A percentile compares a stretch with the other conserved stretches of the same genome.
These are phyloP conservation scores for Trichosanthes truncata DNA, from an alignment of 306 rosid genomes.

Conservation along the genomic window DNA sequence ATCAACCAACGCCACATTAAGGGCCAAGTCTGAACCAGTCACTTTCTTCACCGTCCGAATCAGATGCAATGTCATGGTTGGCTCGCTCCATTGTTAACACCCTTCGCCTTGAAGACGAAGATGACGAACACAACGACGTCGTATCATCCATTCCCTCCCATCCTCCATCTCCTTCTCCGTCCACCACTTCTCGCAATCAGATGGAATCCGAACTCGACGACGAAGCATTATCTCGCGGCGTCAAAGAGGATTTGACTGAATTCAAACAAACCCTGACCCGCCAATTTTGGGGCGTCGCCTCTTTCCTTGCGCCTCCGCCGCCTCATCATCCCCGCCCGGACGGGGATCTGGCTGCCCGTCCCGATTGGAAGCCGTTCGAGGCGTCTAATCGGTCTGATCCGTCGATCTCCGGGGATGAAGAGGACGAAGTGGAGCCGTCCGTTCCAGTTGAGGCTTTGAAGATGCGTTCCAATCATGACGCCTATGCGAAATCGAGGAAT, in stretches of 20 bases:
- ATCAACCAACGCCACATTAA: not conserved
- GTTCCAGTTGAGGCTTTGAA: slow-evolving; percentile 13
- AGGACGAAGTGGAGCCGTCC: slow-evolving; percentile 9
- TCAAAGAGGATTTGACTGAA: slow-evolving; percentile 70
- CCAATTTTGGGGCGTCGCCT: slow-evolving; percentile 86
- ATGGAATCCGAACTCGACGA: slow-evolving; percentile 15
- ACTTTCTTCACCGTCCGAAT: not conserved
- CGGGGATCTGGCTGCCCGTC: slow-evolving; percentile 2
- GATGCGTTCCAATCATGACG: slow-evolving; percentile 14
- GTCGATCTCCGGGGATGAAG: slow-evolving; percentile 8
- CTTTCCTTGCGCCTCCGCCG: slow-evolving; percentile 55
- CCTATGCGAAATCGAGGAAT: slow-evolving; percentile 8
- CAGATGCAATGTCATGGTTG: slow-evolving; percentile 64
- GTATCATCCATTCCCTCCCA: slow-evolving; percentile 12
- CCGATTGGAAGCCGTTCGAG: slow-evolving; percentile 18
- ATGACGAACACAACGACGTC: slow-evolving; percentile 26
- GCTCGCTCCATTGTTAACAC: slow-evolving; percentile 69
- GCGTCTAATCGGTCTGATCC: slow-evolving; percentile 12
- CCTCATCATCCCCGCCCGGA: not conserved
- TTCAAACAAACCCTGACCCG: slow-evolving; percentile 73
- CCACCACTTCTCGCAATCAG: slow-evolving; percentile 12
- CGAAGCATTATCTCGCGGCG: slow-evolving; percentile 51
- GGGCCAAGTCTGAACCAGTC: not conserved
- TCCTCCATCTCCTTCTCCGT: slow-evolving; percentile 18
- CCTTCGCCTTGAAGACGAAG: slow-evolving; percentile 52